Conservation (phyloP, 2,329 filamentous ascomycete genomes). For the Claviceps arundinis region DNA sequence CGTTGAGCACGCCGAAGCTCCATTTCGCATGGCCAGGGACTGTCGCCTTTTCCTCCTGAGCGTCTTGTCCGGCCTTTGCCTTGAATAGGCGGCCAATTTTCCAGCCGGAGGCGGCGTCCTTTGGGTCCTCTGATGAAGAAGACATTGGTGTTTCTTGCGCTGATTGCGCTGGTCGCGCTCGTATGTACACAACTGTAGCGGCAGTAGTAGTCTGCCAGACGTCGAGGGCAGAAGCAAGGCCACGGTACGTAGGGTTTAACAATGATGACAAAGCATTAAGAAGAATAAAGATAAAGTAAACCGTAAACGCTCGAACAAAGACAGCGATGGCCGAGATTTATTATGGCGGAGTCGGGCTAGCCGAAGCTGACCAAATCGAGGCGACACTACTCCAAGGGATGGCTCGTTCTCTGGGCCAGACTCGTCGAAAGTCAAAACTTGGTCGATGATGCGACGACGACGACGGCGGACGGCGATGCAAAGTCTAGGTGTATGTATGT, state of each 20-base stretch:
- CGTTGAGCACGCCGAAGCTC: constrained; percentile 8
- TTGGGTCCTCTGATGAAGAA: constrained; percentile 1
- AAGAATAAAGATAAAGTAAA: neutral
- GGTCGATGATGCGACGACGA: neutral
- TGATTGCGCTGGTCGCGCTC: neutral
- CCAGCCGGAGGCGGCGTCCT: neutral
- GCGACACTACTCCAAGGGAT: neutral
- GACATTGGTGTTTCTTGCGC: constrained; percentile 1
- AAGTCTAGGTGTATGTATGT: neutral
- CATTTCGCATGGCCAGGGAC: constrained; percentile 3
- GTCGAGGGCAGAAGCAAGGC: neutral
- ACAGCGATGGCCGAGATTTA: neutral
- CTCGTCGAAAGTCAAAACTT: neutral
- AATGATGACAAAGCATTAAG: neutral
- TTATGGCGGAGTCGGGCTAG: neutral
- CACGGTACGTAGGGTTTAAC: neutral
- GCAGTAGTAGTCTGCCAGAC: neutral
- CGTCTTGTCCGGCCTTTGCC: neutral
- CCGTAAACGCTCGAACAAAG: neutral
- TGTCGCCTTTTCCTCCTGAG: neutral
- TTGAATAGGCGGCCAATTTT: constrained; percentile 1
- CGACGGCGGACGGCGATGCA: neutral
- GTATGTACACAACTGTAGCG: neutral
- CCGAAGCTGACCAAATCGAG: neutral
- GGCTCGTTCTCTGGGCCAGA: neutral